Evolutionary conservation across 2,329 filamentous ascomycete species (phyloP).

Genomic region (Westerdykella aurantiaca): DNA sequence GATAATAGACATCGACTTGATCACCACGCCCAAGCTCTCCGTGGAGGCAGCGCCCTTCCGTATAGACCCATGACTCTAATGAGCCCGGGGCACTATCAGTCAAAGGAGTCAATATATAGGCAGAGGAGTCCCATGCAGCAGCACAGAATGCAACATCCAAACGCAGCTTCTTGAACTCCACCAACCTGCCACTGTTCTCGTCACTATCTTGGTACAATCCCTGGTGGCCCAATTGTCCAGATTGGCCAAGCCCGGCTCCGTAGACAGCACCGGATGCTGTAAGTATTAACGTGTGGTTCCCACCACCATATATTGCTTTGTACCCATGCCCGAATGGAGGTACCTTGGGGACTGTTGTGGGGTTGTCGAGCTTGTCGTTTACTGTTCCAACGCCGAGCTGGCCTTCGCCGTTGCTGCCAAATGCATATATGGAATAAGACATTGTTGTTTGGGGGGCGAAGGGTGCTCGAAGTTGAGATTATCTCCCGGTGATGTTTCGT

Average conservation of each 20-base stretch:
- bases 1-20: not conserved
- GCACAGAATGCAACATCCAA: constrained; percentile 10
- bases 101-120: constrained; percentile 8
- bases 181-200: not conserved
- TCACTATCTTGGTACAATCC: constrained; percentile 1
- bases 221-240: constrained; percentile 40
- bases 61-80: not conserved
- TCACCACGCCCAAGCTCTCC: not conserved
- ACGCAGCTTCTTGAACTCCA: constrained; percentile 6
- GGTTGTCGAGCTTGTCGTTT: constrained; percentile 36
- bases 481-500: not conserved
- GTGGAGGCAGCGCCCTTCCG: not conserved
- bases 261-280: constrained; percentile 56
- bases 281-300: constrained; percentile 79
- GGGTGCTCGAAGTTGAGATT: not conserved
- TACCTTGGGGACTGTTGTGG: constrained; percentile 12
- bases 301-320: constrained; percentile 55
- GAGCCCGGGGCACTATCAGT: too few species aligned
- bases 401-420: constrained; percentile 50
- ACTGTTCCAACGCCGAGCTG: constrained; percentile 47
- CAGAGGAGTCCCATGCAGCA: constrained; percentile 25
- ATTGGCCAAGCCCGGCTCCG: constrained; percentile 57
- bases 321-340: constrained; percentile 7
- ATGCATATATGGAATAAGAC: constrained; percentile 35
- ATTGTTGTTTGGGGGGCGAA: constrained; percentile 6